phyloP scores from a whole-genome alignment of 176 grass and related monocot genomes.

The Tillandsia fasciculata region DNA sequence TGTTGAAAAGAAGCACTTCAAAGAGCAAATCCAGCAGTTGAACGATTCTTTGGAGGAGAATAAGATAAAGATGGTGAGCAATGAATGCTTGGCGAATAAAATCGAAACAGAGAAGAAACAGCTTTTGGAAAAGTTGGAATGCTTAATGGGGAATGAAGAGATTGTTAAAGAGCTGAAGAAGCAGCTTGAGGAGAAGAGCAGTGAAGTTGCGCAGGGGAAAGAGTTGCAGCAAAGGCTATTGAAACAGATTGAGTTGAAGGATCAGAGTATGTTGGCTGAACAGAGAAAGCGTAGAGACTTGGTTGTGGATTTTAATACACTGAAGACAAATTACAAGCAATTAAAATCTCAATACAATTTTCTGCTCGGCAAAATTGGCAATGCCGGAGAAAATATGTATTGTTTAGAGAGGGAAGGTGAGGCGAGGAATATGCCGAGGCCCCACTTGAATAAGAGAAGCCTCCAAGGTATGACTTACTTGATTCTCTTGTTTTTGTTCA shows the following conservation, averaged over 20 bases:
- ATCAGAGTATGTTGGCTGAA: constrained; percentile 41
- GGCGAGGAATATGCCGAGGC: constrained; percentile 11
- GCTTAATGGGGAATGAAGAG: constrained; percentile 25
- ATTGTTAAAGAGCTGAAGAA: constrained; percentile 20
- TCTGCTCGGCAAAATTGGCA: constrained; percentile 44
- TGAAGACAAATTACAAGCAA: constrained; percentile 45
- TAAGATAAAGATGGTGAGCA: constrained; percentile 21
- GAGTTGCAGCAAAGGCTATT: constrained; percentile 35
- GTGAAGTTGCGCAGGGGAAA: constrained; percentile 35
- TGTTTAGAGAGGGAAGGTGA: constrained; percentile 7
- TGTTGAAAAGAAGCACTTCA: constrained; percentile 7
- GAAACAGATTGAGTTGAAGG: constrained; percentile 42
- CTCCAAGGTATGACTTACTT: constrained; percentile 29
- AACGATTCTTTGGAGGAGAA: constrained; percentile 29
- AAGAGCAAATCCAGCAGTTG: constrained; percentile 38
- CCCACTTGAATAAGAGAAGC: constrained; percentile 43
- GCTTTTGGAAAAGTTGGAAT: constrained; percentile 28
- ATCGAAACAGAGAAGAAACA: constrained; percentile 35
- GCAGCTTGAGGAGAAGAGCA: constrained; percentile 33
- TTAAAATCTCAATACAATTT: constrained; percentile 62
- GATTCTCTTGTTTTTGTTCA: constrained; percentile 7
- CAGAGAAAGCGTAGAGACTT: constrained; percentile 39
- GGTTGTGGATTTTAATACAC: constrained; percentile 30
- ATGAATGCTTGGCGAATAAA: background rate
- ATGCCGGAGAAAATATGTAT: constrained; percentile 27